phyloP scores from a whole-genome alignment of 805 yeast genomes.

The Debaryomyces prosopidis region DNA sequence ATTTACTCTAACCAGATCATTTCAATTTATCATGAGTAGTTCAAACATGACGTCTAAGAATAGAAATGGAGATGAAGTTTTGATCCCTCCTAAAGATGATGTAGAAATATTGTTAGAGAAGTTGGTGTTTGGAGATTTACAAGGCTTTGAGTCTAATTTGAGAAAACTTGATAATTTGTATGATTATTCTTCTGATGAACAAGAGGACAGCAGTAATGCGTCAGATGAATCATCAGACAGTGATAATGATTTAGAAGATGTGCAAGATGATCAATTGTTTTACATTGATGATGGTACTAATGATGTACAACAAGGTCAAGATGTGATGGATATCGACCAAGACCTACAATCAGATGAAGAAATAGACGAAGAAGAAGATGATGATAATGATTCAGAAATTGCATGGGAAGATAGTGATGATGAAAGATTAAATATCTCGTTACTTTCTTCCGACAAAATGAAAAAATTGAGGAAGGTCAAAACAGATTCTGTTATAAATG shows the following conservation, averaged over 20 bases:
- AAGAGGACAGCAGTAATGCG: slow-evolving; percentile 24
- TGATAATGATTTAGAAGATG: slow-evolving; percentile 26
- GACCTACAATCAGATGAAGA: slow-evolving; percentile 13
- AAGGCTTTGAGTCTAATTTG: slow-evolving; percentile 68
- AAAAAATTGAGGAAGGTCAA: slow-evolving; percentile 70
- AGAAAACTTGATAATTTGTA: slow-evolving; percentile 59
- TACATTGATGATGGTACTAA: slow-evolving; percentile 47
- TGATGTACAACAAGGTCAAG: slow-evolving; percentile 17
- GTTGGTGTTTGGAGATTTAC: slow-evolving; percentile 86
- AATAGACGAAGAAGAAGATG: slow-evolving; percentile 33
- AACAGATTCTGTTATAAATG: slow-evolving; percentile 53
- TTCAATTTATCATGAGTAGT: background rate
- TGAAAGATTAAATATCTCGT: slow-evolving; percentile 64
- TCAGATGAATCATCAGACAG: slow-evolving; percentile 37
- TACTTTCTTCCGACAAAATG: slow-evolving; percentile 57
- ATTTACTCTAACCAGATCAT: background rate
- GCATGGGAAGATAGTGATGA: slow-evolving; percentile 93
- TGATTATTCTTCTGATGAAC: slow-evolving; percentile 44
- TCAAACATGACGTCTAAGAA: slow-evolving; percentile 10
- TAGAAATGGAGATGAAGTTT: slow-evolving; percentile 19
- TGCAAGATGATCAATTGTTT: slow-evolving; percentile 43
- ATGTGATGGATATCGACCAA: slow-evolving; percentile 26
- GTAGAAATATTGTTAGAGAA: slow-evolving; percentile 81
- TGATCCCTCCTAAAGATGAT: slow-evolving; percentile 71
- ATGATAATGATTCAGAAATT: slow-evolving; percentile 27